These are phyloP conservation scores for Aspergillus thermomutatus DNA, from an alignment of 2,329 filamentous ascomycete genomes.

Conservation along the genomic window DNA sequence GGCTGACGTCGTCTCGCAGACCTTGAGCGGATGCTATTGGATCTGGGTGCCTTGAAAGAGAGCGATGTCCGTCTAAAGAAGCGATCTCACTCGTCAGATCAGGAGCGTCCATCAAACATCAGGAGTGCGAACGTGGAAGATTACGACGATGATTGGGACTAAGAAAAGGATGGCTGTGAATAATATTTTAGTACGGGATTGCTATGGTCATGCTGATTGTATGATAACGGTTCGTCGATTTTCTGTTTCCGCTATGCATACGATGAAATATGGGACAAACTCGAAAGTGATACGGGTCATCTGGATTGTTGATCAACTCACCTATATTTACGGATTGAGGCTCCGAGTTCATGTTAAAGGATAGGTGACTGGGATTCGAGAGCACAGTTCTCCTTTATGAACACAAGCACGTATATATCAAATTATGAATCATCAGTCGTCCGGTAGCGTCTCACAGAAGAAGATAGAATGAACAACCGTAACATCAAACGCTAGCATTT, in stretches of 20 bases:
- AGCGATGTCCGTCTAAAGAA: constrained; percentile 72
- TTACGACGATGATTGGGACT: constrained; percentile 59
- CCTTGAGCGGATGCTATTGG: constrained; percentile 76
- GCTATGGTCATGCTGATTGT: background rate
- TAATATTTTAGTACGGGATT: background rate
- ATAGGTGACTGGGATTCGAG: background rate
- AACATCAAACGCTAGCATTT: too few species aligned
- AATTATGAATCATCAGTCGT: background rate
- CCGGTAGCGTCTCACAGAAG: too few species aligned
- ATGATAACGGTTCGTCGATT: background rate
- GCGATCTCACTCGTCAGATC: constrained; percentile 53
- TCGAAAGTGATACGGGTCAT: background rate
- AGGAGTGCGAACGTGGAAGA: constrained; percentile 46
- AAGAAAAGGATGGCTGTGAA: constrained; percentile 16
- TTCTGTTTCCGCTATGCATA: background rate
- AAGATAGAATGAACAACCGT: too few species aligned
- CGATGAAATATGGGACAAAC: background rate
- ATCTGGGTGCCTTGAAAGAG: constrained; percentile 73
- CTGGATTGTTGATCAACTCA: background rate
- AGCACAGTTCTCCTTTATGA: background rate
- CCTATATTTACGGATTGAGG: background rate
- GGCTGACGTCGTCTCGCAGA: constrained; percentile 40
- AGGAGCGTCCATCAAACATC: constrained; percentile 53
- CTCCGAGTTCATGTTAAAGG: background rate
- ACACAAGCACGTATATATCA: background rate